A percentile compares a stretch with the other conserved stretches of the same genome.
Evolutionary conservation across 1,139 yeast genomes (phyloP).

Genomic region (Tardiomyces depauwii): DNA sequence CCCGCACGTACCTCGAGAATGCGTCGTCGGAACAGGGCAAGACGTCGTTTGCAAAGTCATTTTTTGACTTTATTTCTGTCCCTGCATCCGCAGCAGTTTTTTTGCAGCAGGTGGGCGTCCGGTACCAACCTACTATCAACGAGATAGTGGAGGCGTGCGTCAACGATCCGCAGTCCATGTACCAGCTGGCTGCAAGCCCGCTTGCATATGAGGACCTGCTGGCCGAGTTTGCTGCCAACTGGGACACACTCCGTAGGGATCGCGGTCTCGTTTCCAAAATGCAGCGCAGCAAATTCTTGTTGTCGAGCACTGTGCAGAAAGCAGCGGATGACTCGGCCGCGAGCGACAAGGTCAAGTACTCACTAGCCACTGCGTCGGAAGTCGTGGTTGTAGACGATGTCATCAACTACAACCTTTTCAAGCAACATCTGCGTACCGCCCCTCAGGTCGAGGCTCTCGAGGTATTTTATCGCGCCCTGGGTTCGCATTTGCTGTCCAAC

Average conservation of each 20-base stretch:
- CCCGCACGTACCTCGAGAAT: constrained; percentile 14
- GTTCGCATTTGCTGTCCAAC: constrained; percentile 17
- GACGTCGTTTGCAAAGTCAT: constrained; percentile 16
- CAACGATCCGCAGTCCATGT: constrained; percentile 22
- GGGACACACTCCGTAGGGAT: constrained; percentile 16
- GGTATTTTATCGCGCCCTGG: constrained; percentile 21
- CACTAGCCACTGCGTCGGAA: constrained; percentile 20
- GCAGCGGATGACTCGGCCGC: constrained; percentile 11
- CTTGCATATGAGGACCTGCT: constrained; percentile 20
- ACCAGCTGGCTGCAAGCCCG: constrained; percentile 16
- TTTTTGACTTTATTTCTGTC: constrained; percentile 21
- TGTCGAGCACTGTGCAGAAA: constrained; percentile 15
- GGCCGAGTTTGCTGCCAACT: constrained; percentile 16
- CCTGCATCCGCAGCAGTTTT: constrained; percentile 22
- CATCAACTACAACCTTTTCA: constrained; percentile 26
- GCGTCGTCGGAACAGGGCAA: constrained; percentile 4
- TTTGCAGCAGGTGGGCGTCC: constrained; percentile 24
- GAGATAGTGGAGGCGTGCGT: constrained; percentile 24
- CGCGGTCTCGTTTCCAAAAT: constrained; percentile 18
- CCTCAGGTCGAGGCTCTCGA: constrained; percentile 27
- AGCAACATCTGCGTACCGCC: constrained; percentile 22
- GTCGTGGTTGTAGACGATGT: constrained; percentile 30
- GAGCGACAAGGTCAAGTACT: constrained; percentile 9
- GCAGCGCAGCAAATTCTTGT: constrained; percentile 20
- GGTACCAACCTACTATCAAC: constrained; percentile 22